Conservation (phyloP, 257 asterid genomes). For the Nemophila menziesii region DNA sequence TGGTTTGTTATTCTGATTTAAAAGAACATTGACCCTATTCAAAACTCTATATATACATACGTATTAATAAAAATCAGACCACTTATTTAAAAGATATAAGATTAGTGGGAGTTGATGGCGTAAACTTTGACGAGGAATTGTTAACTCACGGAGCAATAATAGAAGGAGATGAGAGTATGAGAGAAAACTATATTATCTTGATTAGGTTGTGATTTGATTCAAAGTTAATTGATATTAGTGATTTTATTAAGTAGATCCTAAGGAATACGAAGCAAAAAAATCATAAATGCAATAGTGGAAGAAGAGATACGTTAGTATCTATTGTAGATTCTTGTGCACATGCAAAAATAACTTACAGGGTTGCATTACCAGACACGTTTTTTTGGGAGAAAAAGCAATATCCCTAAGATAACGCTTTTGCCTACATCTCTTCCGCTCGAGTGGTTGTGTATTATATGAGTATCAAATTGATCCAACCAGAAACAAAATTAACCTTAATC, state of each 20-base stretch:
- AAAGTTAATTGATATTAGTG: background rate
- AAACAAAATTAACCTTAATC: constrained; percentile 32
- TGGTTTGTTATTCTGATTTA: no score
- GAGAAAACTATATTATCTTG: background rate
- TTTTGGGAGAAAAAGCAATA: constrained; percentile 10
- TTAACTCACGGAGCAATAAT: background rate
- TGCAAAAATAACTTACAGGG: constrained; percentile 14
- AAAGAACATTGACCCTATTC: no score
- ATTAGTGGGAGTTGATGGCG: no score
- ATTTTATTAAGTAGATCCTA: background rate
- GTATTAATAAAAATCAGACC: no score
- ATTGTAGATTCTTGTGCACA: constrained; percentile 42
- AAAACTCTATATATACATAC: no score
- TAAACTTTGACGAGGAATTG: no score
- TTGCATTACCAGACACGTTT: constrained; percentile 13
- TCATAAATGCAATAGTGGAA: background rate
- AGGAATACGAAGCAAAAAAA: background rate
- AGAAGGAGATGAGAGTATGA: background rate
- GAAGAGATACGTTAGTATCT: constrained; percentile 21
- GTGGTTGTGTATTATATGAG: constrained; percentile 5
- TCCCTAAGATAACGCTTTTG: constrained; percentile 3
- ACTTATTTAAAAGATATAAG: no score
- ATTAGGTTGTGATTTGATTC: background rate
- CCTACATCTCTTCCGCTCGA: background rate
- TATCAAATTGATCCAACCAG: constrained; percentile 13